Evolutionary conservation across 306 rosid genomes (phyloP).

Genomic region (Echinosophora koreensis): DNA sequence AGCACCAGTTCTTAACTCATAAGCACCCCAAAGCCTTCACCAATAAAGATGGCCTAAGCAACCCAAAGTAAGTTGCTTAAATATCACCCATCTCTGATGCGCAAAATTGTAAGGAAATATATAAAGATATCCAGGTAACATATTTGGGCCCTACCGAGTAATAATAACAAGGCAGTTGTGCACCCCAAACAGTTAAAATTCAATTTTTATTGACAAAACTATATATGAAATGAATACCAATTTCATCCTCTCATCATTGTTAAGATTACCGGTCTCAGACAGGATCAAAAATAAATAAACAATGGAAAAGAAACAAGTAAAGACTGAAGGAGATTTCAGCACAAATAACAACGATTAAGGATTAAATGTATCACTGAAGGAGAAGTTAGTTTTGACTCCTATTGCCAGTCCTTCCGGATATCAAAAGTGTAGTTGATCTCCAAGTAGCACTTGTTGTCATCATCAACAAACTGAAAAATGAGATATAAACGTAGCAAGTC

Average conservation of each 20-base stretch:
- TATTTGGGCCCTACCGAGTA: too few relatives aligned
- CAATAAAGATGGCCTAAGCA: too few relatives aligned
- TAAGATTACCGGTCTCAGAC: slow-evolving; percentile 55
- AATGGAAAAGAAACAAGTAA: slow-evolving; percentile 51
- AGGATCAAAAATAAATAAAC: slow-evolving; percentile 49
- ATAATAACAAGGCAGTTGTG: not conserved
- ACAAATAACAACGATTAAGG: slow-evolving; percentile 51
- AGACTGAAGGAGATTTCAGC: slow-evolving; percentile 56
- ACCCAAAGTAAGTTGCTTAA: too few relatives aligned
- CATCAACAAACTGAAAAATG: slow-evolving; percentile 75
- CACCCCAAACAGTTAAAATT: slow-evolving; percentile 35
- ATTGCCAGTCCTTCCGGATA: slow-evolving; percentile 81
- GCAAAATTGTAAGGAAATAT: too few relatives aligned
- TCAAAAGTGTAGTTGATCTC: slow-evolving; percentile 91
- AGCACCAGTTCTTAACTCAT: too few relatives aligned
- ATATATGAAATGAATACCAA: slow-evolving; percentile 53
- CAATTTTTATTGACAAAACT: slow-evolving; percentile 59
- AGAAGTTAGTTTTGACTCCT: slow-evolving; percentile 45
- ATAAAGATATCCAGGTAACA: too few relatives aligned
- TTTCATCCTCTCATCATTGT: slow-evolving; percentile 60
- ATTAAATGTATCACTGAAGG: slow-evolving; percentile 35
- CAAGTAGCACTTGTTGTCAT: slow-evolving; percentile 90
- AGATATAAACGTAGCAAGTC: not conserved
- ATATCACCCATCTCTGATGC: too few relatives aligned
- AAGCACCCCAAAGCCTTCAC: too few relatives aligned